Evolutionary conservation across 768 basidiomycete species (phyloP), one percentile per base, ranked within the genome.

Genomic region (Tephrocybe rancida): DNA sequence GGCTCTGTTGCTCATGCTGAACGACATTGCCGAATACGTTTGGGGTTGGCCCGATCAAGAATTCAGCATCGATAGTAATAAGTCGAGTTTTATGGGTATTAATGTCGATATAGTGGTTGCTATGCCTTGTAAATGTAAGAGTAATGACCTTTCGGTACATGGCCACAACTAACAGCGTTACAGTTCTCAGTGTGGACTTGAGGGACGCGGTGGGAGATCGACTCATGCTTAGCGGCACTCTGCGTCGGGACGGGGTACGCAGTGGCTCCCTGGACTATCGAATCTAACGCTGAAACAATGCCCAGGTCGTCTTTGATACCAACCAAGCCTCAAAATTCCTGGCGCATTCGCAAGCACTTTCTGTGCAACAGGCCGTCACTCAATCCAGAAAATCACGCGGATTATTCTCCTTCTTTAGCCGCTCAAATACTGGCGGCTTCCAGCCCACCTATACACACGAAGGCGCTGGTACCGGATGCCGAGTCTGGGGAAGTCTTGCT

Each of bases 151-250:
- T 43, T 14, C 16, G 8, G 4, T 30, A 13, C 46, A 21, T 27
- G 8, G 13, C 49, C 21, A 5, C 41, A 32, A 48, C 37, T 47
- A 16, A 51, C 25, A 34, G 25, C 38, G 16, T 22, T 18, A 5
- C 27, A 98, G 95, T 80, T 65, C 74, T 98, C 46, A 87, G 84
- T 44, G 88, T 98, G 22, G 96, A 98, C 66, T 67, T 99, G 56
- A 78, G 95, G 53, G 96, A 99, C 67, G 90, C 90, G 0, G 80
- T 97, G n/a, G 96, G 96, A 2, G 96, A 99, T 67, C 78, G 96
- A 37, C 64, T 99, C 27, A 90, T 87, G 67, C 80, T 98, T 54
- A 94, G 84, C 62, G 73, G 74, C 55, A 85, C 84, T 22, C 84
- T 98, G 64, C 84, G 78, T 52, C 84, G 93, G 50, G 95, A 99